Evolutionary conservation across 2,329 filamentous ascomycete genomes (phyloP), one percentile per base, ranked within the genome.

Genomic region (Monilinia fructicola): DNA sequence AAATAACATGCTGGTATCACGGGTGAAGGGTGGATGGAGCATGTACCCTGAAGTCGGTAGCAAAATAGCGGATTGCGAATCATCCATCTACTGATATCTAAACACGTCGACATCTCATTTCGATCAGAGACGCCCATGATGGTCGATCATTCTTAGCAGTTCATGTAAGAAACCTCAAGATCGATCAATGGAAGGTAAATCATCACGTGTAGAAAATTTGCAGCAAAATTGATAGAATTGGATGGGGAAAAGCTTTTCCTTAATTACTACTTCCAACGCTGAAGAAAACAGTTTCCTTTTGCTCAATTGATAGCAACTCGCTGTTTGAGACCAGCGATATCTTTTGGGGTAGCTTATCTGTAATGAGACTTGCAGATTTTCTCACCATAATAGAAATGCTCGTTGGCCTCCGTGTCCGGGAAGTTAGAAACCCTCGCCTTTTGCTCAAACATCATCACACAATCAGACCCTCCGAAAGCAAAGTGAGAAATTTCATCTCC

Each of bases 391-490:
- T 63, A 63, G 60, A 64, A 64, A 55, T 64, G 61, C 46, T 64
- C 61, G 11, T 28, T 28, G 14, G 61, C 61, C 38, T 64, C 61
- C 38, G 26, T 21, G 21, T 55, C 50, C 1, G 61, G 61, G 52
- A 64, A 64, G 55, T 44, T 55, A 1, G 61, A 64, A 18, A 64
- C 61, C 26, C 50, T 64, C 23, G 61, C 61, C 61, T 55, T 64
- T 14, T 64, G 18, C 23, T 69, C 67, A 67, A 82, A 81, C 4
- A 81, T 75, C 35, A 78, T 66, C 23, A 81, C 76, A 23, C 78
- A 72, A 72, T 81, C 80, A 1, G 77, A 79, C 0, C 79, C 80
- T 23, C 80, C 80, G 68, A 81, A 81, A 68, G 77, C 74, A 68
- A 82, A 81, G 67, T 76, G 78, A 0, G 75, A 77, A 66, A 82